Evolutionary conservation across 225 moss, liverwort and hornwort genomes (phyloP).

Genomic region (Polytrichum commune): DNA sequence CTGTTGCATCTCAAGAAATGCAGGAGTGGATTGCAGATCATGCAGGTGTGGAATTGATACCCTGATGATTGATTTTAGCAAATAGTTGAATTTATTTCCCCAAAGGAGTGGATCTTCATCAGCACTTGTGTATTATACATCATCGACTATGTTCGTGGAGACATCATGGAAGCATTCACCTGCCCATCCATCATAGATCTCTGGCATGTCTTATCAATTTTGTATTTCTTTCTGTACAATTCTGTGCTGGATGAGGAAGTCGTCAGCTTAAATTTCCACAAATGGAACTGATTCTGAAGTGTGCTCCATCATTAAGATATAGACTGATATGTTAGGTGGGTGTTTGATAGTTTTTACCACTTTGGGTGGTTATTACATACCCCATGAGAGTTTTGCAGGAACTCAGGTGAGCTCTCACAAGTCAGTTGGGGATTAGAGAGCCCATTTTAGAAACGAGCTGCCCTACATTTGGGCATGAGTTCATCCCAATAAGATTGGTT

Average conservation of each 20-base stretch:
- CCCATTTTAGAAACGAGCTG: neutral
- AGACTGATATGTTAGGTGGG: slow-evolving; percentile 4
- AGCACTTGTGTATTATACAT: slow-evolving; percentile 35
- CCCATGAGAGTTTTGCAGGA: slow-evolving; percentile 2
- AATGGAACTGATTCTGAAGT: neutral
- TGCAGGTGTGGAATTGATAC: neutral
- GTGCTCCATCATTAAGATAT: neutral
- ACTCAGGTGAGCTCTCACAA: neutral
- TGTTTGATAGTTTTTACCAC: neutral
- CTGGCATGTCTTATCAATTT: slow-evolving; percentile 11
- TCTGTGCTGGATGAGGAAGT: neutral
- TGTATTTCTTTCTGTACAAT: slow-evolving; percentile 20
- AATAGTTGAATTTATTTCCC: no score
- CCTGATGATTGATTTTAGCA: no score
- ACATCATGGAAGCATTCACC: slow-evolving; percentile 18
- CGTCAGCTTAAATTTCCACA: no score
- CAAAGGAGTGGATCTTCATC: slow-evolving; percentile 1
- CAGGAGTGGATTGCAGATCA: neutral
- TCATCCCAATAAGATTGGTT: neutral
- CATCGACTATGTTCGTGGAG: slow-evolving; percentile 13
- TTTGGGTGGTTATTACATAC: neutral
- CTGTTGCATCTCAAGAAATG: neutral
- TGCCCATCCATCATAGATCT: slow-evolving; percentile 10
- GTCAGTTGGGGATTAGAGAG: neutral
- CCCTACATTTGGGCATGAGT: slow-evolving; percentile 4